These are phyloP conservation scores for Trichoderma afroharzianum DNA, from an alignment of 2,329 filamentous ascomycete genomes.

Conservation along the genomic window DNA sequence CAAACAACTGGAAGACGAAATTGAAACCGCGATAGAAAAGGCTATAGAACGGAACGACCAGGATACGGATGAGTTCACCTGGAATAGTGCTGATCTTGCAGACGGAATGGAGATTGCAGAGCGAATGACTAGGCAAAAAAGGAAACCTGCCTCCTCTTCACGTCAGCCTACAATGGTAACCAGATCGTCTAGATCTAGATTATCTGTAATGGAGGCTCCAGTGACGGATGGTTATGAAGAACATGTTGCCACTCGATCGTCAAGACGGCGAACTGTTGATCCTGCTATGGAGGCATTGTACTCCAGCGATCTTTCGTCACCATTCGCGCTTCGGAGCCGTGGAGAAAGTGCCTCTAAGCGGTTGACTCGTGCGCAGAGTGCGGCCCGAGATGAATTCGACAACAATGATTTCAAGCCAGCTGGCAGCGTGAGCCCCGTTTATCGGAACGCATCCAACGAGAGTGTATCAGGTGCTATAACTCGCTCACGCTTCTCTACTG, in stretches of 20 bases:
- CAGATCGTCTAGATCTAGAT: not conserved
- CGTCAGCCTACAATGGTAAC: conserved; percentile 45
- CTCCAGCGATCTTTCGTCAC: conserved; percentile 56
- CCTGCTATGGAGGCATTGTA: conserved; percentile 59
- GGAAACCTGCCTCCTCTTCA: not conserved
- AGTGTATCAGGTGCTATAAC: conserved; percentile 25
- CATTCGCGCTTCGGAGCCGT: conserved; percentile 40
- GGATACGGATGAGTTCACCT: conserved; percentile 60
- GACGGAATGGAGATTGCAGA: conserved; percentile 28
- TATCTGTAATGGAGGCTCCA: not conserved
- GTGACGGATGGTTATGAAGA: not conserved
- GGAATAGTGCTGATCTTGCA: conserved; percentile 55
- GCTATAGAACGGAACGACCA: conserved; percentile 65
- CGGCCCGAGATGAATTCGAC: not conserved
- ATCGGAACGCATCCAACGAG: conserved; percentile 24
- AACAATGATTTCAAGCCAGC: conserved; percentile 34
- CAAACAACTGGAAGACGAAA: conserved; percentile 55
- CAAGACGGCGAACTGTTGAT: conserved; percentile 35
- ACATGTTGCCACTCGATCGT: not conserved
- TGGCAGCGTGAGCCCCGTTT: conserved; percentile 44
- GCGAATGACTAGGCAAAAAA: not conserved
- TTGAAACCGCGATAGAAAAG: conserved; percentile 49
- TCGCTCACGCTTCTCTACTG: conserved; percentile 53
- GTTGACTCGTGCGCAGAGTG: not conserved
- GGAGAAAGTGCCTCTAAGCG: conserved; percentile 7